Conservation (phyloP, 2,329 filamentous ascomycete species). For the Aspergillus fischeri region DNA sequence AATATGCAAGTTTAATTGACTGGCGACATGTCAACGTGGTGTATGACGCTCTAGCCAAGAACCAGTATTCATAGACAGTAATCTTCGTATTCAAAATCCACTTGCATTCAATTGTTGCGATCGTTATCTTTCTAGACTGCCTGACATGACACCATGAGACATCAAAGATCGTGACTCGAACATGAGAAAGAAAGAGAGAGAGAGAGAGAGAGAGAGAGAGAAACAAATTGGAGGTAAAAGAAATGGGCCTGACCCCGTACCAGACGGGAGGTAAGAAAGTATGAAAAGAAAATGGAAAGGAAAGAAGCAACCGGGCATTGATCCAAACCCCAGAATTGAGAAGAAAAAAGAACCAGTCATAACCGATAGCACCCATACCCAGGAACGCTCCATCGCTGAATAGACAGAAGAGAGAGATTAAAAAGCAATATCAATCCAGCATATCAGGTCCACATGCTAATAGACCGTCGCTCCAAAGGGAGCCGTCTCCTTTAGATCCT, state of each 20-base stretch:
- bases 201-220: conserved; percentile 2
- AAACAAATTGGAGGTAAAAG: conserved; percentile 2
- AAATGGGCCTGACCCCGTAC: conserved; percentile 11
- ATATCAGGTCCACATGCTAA: conserved; percentile 16
- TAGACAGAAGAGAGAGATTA: conserved; percentile 7
- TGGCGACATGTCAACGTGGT: background rate
- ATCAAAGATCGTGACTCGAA: conserved; percentile 11
- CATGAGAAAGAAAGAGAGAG: conserved; percentile 10
- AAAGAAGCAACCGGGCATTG: conserved; percentile 7
- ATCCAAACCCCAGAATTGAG: conserved; percentile 5
- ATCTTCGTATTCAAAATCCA: background rate
- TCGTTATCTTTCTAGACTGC: background rate
- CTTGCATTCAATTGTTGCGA: background rate
- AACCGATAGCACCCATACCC: conserved; percentile 15
- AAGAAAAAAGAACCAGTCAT: conserved; percentile 13
- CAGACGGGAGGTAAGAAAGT: conserved; percentile 12
- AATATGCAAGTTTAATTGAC: background rate
- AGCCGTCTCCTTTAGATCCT: conserved; percentile 74
- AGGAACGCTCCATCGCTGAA: conserved; percentile 20
- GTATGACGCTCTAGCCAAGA: background rate
- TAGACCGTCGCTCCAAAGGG: conserved; percentile 60
- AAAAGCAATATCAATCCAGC: conserved; percentile 4
- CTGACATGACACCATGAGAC: conserved; percentile 25
- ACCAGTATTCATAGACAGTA: background rate
- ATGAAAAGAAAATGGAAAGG: conserved; percentile 9